Evolutionary conservation across 306 rosid species (phyloP).

Genomic region (Astragalus glycyphyllos): DNA sequence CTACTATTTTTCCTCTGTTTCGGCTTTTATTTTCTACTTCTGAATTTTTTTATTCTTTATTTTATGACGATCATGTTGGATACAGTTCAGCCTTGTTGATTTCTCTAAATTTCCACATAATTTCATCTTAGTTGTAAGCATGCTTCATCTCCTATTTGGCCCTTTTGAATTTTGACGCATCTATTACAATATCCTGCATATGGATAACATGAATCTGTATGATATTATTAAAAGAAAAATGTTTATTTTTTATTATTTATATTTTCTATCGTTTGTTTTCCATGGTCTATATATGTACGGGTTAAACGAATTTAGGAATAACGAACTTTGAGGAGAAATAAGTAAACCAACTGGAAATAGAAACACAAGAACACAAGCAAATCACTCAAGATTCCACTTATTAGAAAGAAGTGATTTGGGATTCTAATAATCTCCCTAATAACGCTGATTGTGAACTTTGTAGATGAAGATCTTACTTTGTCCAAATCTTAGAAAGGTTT

Average conservation of each 20-base stretch:
- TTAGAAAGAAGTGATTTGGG: not conserved
- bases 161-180: not conserved
- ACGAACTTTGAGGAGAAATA: not conserved
- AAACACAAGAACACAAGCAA: not conserved
- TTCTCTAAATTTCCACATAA: conserved; percentile 4
- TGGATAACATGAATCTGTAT: not conserved
- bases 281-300: conserved; percentile 19
- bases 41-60: not conserved
- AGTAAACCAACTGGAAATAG: conserved; percentile 2
- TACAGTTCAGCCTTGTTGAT: conserved; percentile 21
- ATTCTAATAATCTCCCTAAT: not conserved
- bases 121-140: not conserved
- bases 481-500: not conserved
- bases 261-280: not conserved
- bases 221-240: not conserved
- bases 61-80: conserved; percentile 1
- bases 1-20: conserved; percentile 1
- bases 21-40: conserved; percentile 16
- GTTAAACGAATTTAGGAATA: conserved; percentile 7
- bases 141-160: conserved; percentile 19
- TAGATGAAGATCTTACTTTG: conserved; percentile 14
- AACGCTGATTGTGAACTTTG: not conserved
- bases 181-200: conserved; percentile 23
- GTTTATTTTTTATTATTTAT: not conserved
- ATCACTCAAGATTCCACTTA: not conserved